phyloP scores from a whole-genome alignment of 1,139 yeast genomes.

The Pneumocystis oryctolagi region DNA sequence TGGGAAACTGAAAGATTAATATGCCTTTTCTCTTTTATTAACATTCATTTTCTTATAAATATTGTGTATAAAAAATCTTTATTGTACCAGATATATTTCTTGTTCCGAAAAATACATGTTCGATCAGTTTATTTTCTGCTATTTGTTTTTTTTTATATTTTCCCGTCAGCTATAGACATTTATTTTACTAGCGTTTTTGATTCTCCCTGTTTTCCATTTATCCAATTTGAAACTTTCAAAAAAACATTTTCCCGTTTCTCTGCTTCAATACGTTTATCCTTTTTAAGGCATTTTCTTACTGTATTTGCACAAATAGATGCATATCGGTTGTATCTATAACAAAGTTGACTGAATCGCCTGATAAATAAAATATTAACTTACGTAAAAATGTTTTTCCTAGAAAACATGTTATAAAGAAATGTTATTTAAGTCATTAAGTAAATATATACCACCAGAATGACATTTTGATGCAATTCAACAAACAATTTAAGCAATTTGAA shows the following conservation, averaged over 20 bases:
- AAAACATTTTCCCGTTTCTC: background rate
- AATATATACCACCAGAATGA: background rate
- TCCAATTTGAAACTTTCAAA: background rate
- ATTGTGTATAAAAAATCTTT: background rate
- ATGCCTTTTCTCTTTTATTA: background rate
- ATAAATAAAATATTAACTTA: background rate
- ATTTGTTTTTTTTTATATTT: background rate
- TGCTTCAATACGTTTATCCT: background rate
- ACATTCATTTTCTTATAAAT: background rate
- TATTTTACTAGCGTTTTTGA: background rate
- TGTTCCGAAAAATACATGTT: background rate
- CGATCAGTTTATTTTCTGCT: background rate
- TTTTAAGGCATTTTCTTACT: background rate
- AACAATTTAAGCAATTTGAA: background rate
- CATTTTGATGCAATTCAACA: background rate
- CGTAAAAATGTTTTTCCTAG: background rate
- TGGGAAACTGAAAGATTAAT: background rate
- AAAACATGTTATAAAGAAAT: background rate
- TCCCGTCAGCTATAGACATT: background rate
- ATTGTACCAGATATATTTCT: background rate
- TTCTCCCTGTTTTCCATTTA: background rate
- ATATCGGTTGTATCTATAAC: background rate
- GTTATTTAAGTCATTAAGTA: background rate
- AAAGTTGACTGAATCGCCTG: background rate
- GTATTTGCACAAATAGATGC: background rate